Evolutionary conservation across 192 early-diverging fungal species (phyloP), one percentile per base, ranked within the genome.

Genomic region (Spizellomyces punctatus): DNA sequence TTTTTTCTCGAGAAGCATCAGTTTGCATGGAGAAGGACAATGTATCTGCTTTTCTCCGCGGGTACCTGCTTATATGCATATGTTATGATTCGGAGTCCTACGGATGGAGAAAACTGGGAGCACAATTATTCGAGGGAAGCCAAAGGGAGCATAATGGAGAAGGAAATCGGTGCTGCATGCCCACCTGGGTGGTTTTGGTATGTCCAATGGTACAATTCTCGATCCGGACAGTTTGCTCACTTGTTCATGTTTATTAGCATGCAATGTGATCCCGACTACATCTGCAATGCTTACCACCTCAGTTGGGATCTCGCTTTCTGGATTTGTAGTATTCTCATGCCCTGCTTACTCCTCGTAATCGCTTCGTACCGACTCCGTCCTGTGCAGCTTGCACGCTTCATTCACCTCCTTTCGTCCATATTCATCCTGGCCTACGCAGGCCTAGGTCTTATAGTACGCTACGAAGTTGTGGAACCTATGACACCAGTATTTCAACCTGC

Each of bases 211-310:
- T n/a, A 4, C 10, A 14, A 6, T 41, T 22, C 10, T 48, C 6
- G 5, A 27, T 0, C 17, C 36, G 6, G 19, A 6, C 52, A 19
- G 10, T 12, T 44, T 44, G 10, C 52, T 14, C 10, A 36, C 21
- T 57, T 69, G 3, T 43, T 0, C 14, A 43, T 8, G 12, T 14
- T 46, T 43, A 42, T 6, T 65, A 82, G 81, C 49, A 59, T 69
- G 55, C 6, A 46, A 44, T 83, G 81, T 66, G 58, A 67, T 52
- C 71, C 74, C 7, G 70, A 77, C 56, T 61, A 49, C 21, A 68
- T 79, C 43, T 83, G 81, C 58, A 75, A 74, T 36, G 43, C 43
- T 7, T 83, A 83, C 48, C 22, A 57, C 54, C 19, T 78, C 6
- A 48, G 10, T 19, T 66, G 64, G 10, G 81, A 83, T 67, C 60